These are phyloP conservation scores for Hygrocybe punicea DNA, from an alignment of 768 basidiomycete species.

Conservation along the genomic window DNA sequence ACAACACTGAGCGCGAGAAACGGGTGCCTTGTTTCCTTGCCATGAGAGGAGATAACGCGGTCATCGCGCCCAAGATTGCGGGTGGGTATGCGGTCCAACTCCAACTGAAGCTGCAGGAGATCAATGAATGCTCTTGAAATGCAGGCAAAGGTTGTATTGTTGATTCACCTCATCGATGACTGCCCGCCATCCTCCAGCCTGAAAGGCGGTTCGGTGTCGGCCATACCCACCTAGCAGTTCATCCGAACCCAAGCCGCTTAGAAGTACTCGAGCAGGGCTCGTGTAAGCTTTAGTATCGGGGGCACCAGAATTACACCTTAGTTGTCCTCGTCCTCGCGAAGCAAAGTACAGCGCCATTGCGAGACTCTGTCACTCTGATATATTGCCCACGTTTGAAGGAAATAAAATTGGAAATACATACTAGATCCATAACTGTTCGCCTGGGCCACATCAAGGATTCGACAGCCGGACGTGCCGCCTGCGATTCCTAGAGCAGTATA, in stretches of 20 bases:
- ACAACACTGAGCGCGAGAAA: slow-evolving; percentile 82
- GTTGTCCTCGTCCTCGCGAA: slow-evolving; percentile 68
- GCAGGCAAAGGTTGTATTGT: slow-evolving; percentile 1
- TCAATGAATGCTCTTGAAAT: neutral
- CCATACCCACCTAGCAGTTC: slow-evolving; percentile 94
- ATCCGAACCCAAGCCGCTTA: slow-evolving; percentile 93
- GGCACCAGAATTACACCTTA: slow-evolving; percentile 38
- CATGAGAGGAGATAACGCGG: slow-evolving; percentile 85
- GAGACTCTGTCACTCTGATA: slow-evolving; percentile 61
- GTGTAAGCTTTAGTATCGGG: slow-evolving; percentile 49
- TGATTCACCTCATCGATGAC: slow-evolving; percentile 71
- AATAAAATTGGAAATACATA: slow-evolving; percentile 34
- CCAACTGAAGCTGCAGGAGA: slow-evolving; percentile 70
- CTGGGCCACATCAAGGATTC: slow-evolving; percentile 76
- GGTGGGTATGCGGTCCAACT: slow-evolving; percentile 80
- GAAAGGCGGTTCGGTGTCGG: slow-evolving; percentile 77
- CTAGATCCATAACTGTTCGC: slow-evolving; percentile 87
- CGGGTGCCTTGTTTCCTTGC: slow-evolving; percentile 89
- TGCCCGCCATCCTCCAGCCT: slow-evolving; percentile 63
- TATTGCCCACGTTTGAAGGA: neutral
- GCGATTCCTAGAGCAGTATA: slow-evolving; percentile 55
- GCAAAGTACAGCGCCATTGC: slow-evolving; percentile 93
- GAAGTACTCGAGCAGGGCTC: slow-evolving; percentile 74
- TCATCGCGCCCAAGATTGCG: slow-evolving; percentile 95
- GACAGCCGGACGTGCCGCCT: slow-evolving; percentile 49